Percentiles rank a stretch among this genome's conserved stretches.
phyloP scores from a whole-genome alignment of 1,284 basidiomycete species.

The Xanthoconium separans region DNA sequence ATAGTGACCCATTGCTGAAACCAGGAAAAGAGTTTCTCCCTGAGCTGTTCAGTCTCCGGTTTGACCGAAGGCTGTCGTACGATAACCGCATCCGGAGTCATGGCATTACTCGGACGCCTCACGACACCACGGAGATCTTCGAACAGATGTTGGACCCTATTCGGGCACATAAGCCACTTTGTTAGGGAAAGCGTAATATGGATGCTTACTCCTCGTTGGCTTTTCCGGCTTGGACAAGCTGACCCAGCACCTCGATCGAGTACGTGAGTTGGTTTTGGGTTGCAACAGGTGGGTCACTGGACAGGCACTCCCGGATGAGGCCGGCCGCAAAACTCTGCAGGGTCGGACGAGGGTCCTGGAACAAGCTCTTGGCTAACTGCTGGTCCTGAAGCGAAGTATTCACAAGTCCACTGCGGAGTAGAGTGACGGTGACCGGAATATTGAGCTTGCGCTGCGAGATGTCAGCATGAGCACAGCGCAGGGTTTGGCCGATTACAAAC shows the following conservation, averaged over 20 bases:
- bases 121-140: conserved; percentile 72
- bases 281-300: conserved; percentile 75
- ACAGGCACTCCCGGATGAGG: conserved; percentile 85
- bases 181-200: neutral
- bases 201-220: conserved; percentile 74
- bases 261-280: conserved; percentile 79
- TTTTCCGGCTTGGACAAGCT: conserved; percentile 72
- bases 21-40: conserved; percentile 71
- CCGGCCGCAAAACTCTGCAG: conserved; percentile 84
- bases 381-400: conserved; percentile 82
- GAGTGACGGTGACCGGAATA: conserved; percentile 88
- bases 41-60: conserved; percentile 67
- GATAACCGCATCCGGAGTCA: conserved; percentile 36
- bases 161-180: conserved; percentile 7
- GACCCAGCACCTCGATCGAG: conserved; percentile 80
- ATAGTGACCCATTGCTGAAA: conserved; percentile 95
- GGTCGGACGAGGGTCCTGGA: conserved; percentile 75
- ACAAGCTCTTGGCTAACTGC: conserved; percentile 87
- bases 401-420: conserved; percentile 85
- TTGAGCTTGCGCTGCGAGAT: conserved; percentile 85
- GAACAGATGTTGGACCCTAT: conserved; percentile 56
- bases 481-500: conserved; percentile 41
- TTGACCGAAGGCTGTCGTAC: conserved; percentile 53
- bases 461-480: conserved; percentile 14
- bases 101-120: conserved; percentile 38